Conservation (phyloP, 148 eudicot genomes). For the Persicaria maculosa region DNA sequence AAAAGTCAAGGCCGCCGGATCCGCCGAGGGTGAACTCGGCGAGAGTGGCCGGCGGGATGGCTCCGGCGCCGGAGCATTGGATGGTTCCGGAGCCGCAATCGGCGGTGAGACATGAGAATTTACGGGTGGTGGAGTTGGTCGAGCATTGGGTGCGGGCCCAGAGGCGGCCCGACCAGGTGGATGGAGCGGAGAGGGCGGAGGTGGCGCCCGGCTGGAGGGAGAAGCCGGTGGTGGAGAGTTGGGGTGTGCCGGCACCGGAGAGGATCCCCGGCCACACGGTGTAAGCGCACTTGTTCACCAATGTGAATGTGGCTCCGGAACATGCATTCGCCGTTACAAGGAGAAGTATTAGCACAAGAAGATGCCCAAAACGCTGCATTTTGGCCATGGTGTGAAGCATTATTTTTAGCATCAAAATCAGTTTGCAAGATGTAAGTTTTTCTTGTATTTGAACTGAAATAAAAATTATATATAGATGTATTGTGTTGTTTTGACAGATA, state of each 20-base stretch:
- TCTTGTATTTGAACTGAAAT: too few species aligned
- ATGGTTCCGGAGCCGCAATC: slow-evolving; percentile 52
- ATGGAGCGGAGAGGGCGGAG: slow-evolving; percentile 31
- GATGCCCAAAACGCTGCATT: neutral
- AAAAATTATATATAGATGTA: too few species aligned
- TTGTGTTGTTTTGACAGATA: too few species aligned
- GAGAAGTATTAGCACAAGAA: neutral
- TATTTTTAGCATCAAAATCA: too few species aligned
- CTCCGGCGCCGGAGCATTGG: slow-evolving; percentile 51
- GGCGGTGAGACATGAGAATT: slow-evolving; percentile 55
- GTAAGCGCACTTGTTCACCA: slow-evolving; percentile 53
- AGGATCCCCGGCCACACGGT: slow-evolving; percentile 74
- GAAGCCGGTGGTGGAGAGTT: slow-evolving; percentile 58
- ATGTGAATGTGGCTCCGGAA: slow-evolving; percentile 54
- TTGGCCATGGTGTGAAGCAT: neutral
- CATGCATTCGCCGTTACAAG: neutral
- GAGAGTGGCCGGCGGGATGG: slow-evolving; percentile 67
- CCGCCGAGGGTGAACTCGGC: slow-evolving; percentile 81
- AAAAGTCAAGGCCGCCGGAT: slow-evolving; percentile 57
- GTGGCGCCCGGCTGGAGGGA: slow-evolving; percentile 37
- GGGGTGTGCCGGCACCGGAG: slow-evolving; percentile 59
- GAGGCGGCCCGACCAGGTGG: slow-evolving; percentile 76
- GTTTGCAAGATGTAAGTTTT: too few species aligned
- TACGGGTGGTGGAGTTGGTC: slow-evolving; percentile 32
- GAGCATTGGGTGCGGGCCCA: slow-evolving; percentile 75